Conservation (phyloP, 2,329 filamentous ascomycete genomes). For the Myotisia sp. region DNA sequence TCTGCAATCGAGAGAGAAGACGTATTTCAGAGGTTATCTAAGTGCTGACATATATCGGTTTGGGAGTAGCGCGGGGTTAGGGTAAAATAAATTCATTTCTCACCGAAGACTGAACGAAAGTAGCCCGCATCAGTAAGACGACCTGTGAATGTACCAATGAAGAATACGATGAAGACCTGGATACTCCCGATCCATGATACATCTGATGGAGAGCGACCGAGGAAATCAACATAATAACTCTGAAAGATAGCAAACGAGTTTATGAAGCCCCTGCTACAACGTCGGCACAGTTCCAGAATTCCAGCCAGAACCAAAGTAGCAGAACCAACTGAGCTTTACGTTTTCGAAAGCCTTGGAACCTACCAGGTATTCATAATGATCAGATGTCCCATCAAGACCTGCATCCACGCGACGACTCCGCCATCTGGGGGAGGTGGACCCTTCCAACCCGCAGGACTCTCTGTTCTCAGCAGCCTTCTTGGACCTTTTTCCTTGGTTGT, state of each 20-base stretch:
- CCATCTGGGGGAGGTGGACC: slow-evolving; percentile 38
- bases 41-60: too few species aligned
- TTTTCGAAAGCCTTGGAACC: too few species aligned
- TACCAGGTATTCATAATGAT: slow-evolving; percentile 45
- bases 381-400: slow-evolving; percentile 39
- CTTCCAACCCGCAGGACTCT: too few species aligned
- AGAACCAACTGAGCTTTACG: too few species aligned
- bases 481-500: too few species aligned
- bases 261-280: slow-evolving; percentile 34
- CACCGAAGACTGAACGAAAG: slow-evolving; percentile 32
- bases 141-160: slow-evolving; percentile 37
- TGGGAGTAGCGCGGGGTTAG: too few species aligned
- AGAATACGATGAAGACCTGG: slow-evolving; percentile 38
- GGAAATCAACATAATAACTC: slow-evolving; percentile 34
- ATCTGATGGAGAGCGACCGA: slow-evolving; percentile 32
- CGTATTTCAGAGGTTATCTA: too few species aligned
- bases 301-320: too few species aligned
- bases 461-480: too few species aligned
- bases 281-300: too few species aligned
- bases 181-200: slow-evolving; percentile 41
- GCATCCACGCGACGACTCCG: slow-evolving; percentile 40
- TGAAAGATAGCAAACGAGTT: slow-evolving; percentile 44
- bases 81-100: too few species aligned
- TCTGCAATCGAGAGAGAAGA: too few species aligned
- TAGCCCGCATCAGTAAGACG: slow-evolving; percentile 39